Percentiles rank a stretch among this genome's conserved stretches.
phyloP scores from a whole-genome alignment of 225 moss, liverwort and hornwort genomes.

The Marchantia paleacea region DNA sequence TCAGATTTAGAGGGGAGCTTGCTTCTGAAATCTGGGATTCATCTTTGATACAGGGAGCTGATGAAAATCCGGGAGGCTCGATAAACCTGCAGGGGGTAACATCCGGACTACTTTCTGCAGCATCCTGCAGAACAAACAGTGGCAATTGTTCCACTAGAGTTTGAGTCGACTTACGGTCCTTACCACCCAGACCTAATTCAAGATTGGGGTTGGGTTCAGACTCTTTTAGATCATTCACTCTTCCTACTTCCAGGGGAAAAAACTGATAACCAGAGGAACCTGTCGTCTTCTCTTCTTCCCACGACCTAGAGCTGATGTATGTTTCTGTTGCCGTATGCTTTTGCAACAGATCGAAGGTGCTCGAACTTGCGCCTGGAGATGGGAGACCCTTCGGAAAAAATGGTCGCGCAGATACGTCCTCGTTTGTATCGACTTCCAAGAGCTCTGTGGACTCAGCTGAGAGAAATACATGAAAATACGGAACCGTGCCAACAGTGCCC shows the following conservation, averaged over 20 bases:
- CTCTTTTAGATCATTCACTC: slow-evolving; percentile 24
- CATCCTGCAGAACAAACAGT: slow-evolving; percentile 58
- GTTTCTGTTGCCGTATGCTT: background rate
- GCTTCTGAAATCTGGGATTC: slow-evolving; percentile 30
- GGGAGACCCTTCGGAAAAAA: slow-evolving; percentile 10
- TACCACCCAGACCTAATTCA: slow-evolving; percentile 70
- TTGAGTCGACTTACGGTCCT: slow-evolving; percentile 41
- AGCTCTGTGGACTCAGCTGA: slow-evolving; percentile 29
- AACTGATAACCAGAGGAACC: slow-evolving; percentile 59
- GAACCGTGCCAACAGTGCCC: background rate
- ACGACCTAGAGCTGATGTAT: slow-evolving; percentile 29
- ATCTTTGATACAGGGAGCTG: slow-evolving; percentile 31
- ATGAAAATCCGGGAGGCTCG: slow-evolving; percentile 45
- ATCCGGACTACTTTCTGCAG: slow-evolving; percentile 41
- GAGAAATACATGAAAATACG: slow-evolving; percentile 36
- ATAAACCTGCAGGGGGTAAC: slow-evolving; percentile 40
- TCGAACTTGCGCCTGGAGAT: slow-evolving; percentile 17
- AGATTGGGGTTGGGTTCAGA: slow-evolving; percentile 39
- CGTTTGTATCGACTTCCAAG: slow-evolving; percentile 8
- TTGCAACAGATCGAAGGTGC: background rate
- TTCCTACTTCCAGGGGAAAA: slow-evolving; percentile 48
- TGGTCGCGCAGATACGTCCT: slow-evolving; percentile 13
- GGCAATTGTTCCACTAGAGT: slow-evolving; percentile 48
- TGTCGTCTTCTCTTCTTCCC: slow-evolving; percentile 37
- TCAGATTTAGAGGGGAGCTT: slow-evolving; percentile 56